Conservation (phyloP, 805 yeast genomes). For the Barnettozyma californica region DNA sequence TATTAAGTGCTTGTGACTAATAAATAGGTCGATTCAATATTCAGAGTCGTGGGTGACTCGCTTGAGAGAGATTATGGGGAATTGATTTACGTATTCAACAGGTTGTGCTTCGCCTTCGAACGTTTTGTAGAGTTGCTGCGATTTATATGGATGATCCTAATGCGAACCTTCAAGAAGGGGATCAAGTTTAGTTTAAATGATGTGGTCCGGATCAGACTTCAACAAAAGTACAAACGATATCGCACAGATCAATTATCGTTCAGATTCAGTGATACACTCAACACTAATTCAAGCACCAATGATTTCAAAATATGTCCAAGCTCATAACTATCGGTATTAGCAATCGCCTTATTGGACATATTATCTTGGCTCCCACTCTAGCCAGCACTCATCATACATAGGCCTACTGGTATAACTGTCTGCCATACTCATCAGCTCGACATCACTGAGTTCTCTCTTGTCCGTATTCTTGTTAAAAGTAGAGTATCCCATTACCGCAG, state of each 20-base stretch:
- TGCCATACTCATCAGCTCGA: conserved; percentile 49
- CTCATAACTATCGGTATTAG: too few relatives aligned
- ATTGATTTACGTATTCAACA: conserved; percentile 3
- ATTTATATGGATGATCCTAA: not conserved
- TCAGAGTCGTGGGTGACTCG: not conserved
- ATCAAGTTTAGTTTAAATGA: conserved; percentile 4
- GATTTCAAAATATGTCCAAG: not conserved
- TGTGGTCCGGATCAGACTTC: not conserved
- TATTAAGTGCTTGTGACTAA: conserved; percentile 1
- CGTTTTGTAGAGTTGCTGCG: conserved; percentile 1
- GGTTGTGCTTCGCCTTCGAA: not conserved
- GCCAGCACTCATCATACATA: conserved; percentile 46
- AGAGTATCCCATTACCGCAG: conserved; percentile 23
- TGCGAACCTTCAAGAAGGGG: conserved; percentile 4
- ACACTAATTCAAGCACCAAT: not conserved
- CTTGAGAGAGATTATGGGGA: conserved; percentile 5
- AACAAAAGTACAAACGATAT: not conserved
- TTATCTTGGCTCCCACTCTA: conserved; percentile 19
- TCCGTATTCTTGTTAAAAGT: conserved; percentile 2
- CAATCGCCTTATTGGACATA: too few relatives aligned
- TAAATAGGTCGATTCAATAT: not conserved
- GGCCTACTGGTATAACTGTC: conserved; percentile 54
- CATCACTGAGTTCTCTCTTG: conserved; percentile 29
- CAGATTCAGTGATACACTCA: conserved; percentile 1
- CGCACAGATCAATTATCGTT: not conserved